These are phyloP conservation scores for Colletotrichum sp. DNA, from an alignment of 2,329 filamentous ascomycete species.

Conservation along the genomic window DNA sequence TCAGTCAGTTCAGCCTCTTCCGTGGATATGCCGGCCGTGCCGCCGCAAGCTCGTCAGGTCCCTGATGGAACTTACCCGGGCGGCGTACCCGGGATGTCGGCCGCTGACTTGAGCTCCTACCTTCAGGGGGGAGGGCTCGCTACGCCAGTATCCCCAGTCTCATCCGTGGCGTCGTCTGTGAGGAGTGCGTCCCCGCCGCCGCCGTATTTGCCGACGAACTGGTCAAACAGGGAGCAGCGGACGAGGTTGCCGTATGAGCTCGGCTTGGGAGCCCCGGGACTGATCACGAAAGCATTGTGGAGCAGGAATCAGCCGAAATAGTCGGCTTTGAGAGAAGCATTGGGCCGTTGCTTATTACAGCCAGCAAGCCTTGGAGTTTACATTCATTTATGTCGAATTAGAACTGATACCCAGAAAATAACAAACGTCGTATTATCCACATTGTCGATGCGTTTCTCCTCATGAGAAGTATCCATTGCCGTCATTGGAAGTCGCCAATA, in stretches of 20 bases:
- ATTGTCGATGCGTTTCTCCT: not conserved
- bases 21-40: not conserved
- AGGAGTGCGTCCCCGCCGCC: slow-evolving; percentile 10
- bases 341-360: not conserved
- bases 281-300: not conserved
- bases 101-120: slow-evolving; percentile 10
- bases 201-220: slow-evolving; percentile 5
- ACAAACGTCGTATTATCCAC: not conserved
- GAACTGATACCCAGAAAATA: not conserved
- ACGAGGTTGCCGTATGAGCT: not conserved
- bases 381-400: not conserved
- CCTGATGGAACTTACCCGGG: not conserved
- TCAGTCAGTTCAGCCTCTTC: not conserved
- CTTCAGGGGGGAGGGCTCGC: slow-evolving; percentile 5
- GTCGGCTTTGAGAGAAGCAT: not conserved
- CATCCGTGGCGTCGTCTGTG: not conserved
- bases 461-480: too few relatives aligned
- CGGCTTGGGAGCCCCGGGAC: slow-evolving; percentile 5
- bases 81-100: not conserved
- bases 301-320: not conserved
- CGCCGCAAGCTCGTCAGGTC: not conserved
- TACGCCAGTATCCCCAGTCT: not conserved
- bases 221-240: not conserved
- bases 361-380: not conserved
- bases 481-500: not conserved